These are phyloP conservation scores for Chara braunii DNA, from an alignment of 139 green algal species.

Conservation along the genomic window DNA sequence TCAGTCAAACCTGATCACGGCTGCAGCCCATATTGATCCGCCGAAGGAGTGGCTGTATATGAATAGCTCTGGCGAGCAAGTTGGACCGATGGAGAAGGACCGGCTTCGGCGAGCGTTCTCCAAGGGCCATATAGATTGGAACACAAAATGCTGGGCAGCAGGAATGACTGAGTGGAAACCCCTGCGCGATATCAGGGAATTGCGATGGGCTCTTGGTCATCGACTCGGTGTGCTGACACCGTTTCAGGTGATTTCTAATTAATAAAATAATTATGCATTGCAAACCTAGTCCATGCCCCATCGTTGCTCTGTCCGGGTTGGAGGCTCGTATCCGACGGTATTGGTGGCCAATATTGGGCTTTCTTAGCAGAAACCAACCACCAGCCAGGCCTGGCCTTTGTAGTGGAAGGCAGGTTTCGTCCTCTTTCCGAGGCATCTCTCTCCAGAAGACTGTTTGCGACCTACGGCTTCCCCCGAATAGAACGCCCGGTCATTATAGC, in stretches of 20 bases:
- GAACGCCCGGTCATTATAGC: too few relatives aligned
- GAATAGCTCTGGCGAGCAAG: conserved; percentile 11
- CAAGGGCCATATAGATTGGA: conserved; percentile 39
- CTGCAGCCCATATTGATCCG: conserved; percentile 46
- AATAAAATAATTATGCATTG: too few relatives aligned
- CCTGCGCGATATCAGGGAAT: conserved; percentile 59
- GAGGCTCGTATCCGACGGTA: too few relatives aligned
- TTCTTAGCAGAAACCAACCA: too few relatives aligned
- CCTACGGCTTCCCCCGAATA: too few relatives aligned
- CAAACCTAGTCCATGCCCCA: too few relatives aligned
- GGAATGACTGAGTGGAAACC: conserved; percentile 53
- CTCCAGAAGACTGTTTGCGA: too few relatives aligned
- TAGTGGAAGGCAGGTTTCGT: too few relatives aligned
- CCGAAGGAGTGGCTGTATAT: conserved; percentile 68
- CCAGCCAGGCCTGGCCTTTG: too few relatives aligned
- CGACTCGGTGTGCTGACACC: conserved; percentile 24
- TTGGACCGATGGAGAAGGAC: conserved; percentile 64
- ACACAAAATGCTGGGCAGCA: conserved; percentile 52
- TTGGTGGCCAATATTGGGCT: too few relatives aligned
- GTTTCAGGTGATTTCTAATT: conserved; percentile 24
- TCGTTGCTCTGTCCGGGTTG: too few relatives aligned
- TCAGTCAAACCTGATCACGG: conserved; percentile 51
- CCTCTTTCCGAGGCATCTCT: too few relatives aligned
- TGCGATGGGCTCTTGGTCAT: conserved; percentile 60
- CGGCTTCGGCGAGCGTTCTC: conserved; percentile 54